A percentile compares a stretch with the other conserved stretches of the same genome.
Evolutionary conservation across 2,329 filamentous ascomycete species (phyloP).

Genomic region (Waltergamsia citrina): DNA sequence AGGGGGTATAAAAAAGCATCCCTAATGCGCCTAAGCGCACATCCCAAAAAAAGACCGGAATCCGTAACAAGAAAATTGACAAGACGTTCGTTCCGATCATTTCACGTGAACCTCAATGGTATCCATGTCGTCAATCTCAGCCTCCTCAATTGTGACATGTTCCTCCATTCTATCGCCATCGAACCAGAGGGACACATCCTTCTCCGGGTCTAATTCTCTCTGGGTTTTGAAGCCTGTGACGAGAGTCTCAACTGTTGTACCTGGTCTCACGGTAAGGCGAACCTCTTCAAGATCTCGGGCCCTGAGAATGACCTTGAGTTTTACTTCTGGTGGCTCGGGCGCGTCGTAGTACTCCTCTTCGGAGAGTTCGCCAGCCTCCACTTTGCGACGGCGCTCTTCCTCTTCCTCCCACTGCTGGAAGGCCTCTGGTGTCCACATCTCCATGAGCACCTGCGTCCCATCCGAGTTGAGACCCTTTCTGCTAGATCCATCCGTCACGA

Average conservation of each 20-base stretch:
- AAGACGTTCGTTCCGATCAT: conserved; percentile 16
- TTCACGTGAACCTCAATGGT: conserved; percentile 64
- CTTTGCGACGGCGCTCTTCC: conserved; percentile 35
- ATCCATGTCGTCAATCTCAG: conserved; percentile 68
- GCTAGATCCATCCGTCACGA: conserved; percentile 14
- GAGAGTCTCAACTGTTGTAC: conserved; percentile 53
- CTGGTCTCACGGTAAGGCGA: conserved; percentile 39
- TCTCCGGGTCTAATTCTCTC: conserved; percentile 38
- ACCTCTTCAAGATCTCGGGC: conserved; percentile 39
- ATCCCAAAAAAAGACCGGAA: too few relatives aligned
- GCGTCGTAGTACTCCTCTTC: conserved; percentile 19
- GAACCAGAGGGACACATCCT: conserved; percentile 54
- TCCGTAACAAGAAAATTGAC: neutral
- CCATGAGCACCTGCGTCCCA: conserved; percentile 57
- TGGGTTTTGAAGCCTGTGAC: conserved; percentile 50
- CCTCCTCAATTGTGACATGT: conserved; percentile 49
- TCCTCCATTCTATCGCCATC: conserved; percentile 66
- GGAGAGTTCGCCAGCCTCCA: conserved; percentile 27
- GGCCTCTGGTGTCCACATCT: conserved; percentile 64
- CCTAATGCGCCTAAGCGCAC: too few relatives aligned
- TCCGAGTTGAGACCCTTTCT: conserved; percentile 37
- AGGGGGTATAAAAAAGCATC: too few relatives aligned
- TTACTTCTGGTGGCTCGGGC: conserved; percentile 17
- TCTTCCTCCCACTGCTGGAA: conserved; percentile 37
- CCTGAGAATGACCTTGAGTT: conserved; percentile 43